phyloP scores from a whole-genome alignment of 139 green algal species.

The Dunaliella primolecta region DNA sequence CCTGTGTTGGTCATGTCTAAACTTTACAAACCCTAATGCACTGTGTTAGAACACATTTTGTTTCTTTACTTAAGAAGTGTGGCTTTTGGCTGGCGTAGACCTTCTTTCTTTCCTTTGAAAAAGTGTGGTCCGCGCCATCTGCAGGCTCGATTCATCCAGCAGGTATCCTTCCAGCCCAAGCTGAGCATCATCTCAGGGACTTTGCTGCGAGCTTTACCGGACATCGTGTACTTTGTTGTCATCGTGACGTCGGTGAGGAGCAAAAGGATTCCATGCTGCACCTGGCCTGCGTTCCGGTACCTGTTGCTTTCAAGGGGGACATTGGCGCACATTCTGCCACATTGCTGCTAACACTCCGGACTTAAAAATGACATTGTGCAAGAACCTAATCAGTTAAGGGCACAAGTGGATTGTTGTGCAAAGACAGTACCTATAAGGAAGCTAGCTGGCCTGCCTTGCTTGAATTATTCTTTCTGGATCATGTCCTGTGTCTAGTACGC shows the following conservation, averaged over 20 bases:
- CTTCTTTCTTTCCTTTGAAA: background rate
- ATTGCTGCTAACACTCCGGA: too few relatives aligned
- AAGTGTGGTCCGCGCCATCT: background rate
- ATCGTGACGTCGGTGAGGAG: background rate
- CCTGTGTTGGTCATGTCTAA: background rate
- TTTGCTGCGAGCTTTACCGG: background rate
- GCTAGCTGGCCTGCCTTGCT: too few relatives aligned
- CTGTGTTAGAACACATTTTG: background rate
- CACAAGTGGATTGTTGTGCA: too few relatives aligned
- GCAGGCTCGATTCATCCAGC: background rate
- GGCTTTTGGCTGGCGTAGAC: background rate
- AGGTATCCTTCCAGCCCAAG: background rate
- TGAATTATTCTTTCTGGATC: too few relatives aligned
- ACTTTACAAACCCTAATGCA: background rate
- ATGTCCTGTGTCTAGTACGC: too few relatives aligned
- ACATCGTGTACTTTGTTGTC: background rate
- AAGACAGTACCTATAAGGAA: too few relatives aligned
- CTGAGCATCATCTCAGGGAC: background rate
- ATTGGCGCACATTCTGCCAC: too few relatives aligned
- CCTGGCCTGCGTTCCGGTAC: too few relatives aligned
- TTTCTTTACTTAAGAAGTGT: background rate
- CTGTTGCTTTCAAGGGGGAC: too few relatives aligned
- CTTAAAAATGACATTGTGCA: too few relatives aligned
- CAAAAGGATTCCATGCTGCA: too few relatives aligned
- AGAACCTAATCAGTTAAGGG: too few relatives aligned